A percentile compares a stretch with the other conserved stretches of the same genome.
Evolutionary conservation across 805 yeast genomes (phyloP).

Genomic region (Wickerhamiella qilinensis): DNA sequence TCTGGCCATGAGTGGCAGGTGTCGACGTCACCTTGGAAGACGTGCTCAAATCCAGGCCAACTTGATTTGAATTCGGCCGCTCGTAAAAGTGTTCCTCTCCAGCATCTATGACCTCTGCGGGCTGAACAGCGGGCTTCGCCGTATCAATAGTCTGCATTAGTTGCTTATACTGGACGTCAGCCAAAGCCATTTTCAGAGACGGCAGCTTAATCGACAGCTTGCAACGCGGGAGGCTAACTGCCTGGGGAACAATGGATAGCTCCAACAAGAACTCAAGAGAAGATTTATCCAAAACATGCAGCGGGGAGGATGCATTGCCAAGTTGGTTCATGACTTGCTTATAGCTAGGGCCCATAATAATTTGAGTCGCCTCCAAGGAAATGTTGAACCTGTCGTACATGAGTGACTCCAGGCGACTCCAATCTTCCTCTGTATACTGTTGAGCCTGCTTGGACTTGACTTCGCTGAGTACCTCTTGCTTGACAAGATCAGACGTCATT

Average conservation of each 20-base stretch:
- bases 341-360: slow-evolving; percentile 70
- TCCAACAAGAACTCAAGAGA: slow-evolving; percentile 62
- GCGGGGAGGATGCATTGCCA: slow-evolving; percentile 28
- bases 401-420: slow-evolving; percentile 55
- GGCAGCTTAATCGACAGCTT: slow-evolving; percentile 69
- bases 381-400: slow-evolving; percentile 84
- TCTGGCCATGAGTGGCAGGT: slow-evolving; percentile 28
- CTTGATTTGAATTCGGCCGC: not conserved
- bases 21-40: not conserved
- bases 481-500: slow-evolving; percentile 51
- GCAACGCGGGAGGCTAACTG: slow-evolving; percentile 53
- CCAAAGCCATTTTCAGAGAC: slow-evolving; percentile 48
- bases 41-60: not conserved
- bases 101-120: not conserved
- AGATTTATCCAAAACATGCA: slow-evolving; percentile 59
- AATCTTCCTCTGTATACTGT: slow-evolving; percentile 47
- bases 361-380: slow-evolving; percentile 68
- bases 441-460: slow-evolving; percentile 43
- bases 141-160: slow-evolving; percentile 62
- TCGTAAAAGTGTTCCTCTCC: not conserved
- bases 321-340: slow-evolving; percentile 62
- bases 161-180: slow-evolving; percentile 81
- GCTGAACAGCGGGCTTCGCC: slow-evolving; percentile 17
- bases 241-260: slow-evolving; percentile 71
- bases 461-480: slow-evolving; percentile 43